Evolutionary conservation across 2,329 filamentous ascomycete species (phyloP), one percentile per base, ranked within the genome.

Genomic region (Pseudocercospora cruenta): DNA sequence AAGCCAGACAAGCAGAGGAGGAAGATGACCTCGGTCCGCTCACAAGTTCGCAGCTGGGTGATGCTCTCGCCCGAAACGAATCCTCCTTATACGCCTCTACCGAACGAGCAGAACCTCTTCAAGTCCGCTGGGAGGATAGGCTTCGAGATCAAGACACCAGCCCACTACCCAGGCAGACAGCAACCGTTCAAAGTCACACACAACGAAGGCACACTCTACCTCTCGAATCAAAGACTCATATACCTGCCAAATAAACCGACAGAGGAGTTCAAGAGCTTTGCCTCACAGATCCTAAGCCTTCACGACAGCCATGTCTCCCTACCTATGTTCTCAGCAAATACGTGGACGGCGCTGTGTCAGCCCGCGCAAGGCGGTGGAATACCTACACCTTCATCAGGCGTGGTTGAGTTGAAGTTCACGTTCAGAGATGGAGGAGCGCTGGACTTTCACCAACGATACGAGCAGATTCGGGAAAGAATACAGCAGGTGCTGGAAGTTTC

Each of bases 351-450:
- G 24, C 82, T 90, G 53, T 88, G 96, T 65, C 90, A 91, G 73
- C 93, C 94, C 1, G 92, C 96, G 24, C 82, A 90, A 0, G 91
- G 91, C 39, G 95, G 95, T 43, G 92, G 92, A 58, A 91, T 97
- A 59, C 92, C 94, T 0, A 80, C 88, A 9, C 81, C 90, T 4
- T 84, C 90, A 22, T 85, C 92, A 68, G 86, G 90, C 19, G 88
- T 89, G 28, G 84, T 97, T 51, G 92, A 95, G 74, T 79, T 96
- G 71, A 93, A 91, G 77, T 85, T 97, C 73, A 93, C 90, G 22
- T 98, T 98, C 83, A 94, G 93, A 76, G 94, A 98, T 69, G 94
- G 94, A 51, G 94, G 94, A n/a, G 94, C 94, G 65, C 95, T 91
- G 78, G 93, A 97, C 72, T 98, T 96, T 76, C 90, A 94, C 73